phyloP scores from a whole-genome alignment of 176 grass and related monocot genomes.

The Raddia guianensis region DNA sequence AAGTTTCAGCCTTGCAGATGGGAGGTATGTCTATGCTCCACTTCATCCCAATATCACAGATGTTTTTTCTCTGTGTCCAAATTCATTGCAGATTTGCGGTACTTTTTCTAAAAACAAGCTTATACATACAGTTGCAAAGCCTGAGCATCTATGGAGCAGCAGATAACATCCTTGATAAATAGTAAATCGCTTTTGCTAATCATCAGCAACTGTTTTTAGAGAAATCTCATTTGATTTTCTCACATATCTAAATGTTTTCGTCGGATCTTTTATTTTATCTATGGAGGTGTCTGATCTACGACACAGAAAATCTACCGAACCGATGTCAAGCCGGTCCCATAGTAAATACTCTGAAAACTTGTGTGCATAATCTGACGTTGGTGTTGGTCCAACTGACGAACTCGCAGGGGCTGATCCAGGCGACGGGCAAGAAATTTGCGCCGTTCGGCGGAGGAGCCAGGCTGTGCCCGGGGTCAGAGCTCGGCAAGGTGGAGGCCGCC shows the following conservation, averaged over 20 bases:
- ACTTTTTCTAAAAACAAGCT: not conserved
- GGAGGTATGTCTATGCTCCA: constrained; percentile 41
- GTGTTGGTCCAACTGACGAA: not conserved
- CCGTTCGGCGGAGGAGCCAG: constrained; percentile 61
- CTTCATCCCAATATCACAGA: not conserved
- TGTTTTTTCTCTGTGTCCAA: not conserved
- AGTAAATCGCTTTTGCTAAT: too few species aligned
- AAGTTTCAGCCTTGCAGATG: constrained; percentile 63
- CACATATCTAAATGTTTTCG: too few species aligned
- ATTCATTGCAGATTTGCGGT: not conserved
- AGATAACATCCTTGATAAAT: not conserved
- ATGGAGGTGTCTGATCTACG: too few species aligned
- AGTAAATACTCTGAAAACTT: too few species aligned
- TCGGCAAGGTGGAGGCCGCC: constrained; percentile 54
- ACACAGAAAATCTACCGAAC: too few species aligned
- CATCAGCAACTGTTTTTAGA: too few species aligned
- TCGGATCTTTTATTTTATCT: too few species aligned
- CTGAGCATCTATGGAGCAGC: not conserved
- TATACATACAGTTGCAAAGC: not conserved
- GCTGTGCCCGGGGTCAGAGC: constrained; percentile 63
- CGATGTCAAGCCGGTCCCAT: too few species aligned
- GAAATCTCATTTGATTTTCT: too few species aligned
- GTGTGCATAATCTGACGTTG: too few species aligned
- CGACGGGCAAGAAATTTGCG: constrained; percentile 44
- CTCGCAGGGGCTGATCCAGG: constrained; percentile 20